Base-by-base conservation (phyloP, 176 grass and related monocot species). In the Neostapfia colusana region DNA sequence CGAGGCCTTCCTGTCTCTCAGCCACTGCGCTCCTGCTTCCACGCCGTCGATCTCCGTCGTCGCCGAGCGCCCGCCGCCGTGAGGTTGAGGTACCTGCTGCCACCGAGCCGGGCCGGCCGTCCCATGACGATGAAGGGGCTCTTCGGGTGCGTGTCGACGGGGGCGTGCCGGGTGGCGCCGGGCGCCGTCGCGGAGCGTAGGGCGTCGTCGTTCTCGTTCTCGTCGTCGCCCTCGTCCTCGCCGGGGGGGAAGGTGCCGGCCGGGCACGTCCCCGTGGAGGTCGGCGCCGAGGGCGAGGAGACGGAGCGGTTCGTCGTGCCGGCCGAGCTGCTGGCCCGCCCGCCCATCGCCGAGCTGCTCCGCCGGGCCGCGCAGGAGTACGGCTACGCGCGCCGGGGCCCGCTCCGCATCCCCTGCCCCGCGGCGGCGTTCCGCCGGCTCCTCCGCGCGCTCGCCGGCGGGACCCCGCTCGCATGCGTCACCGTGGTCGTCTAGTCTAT, bases 201-300 rank as follows among this genome's bases (percentile, higher is more conserved):
- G 3, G 31, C 25, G 24, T 25, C 4, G 48, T 20, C 17, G 24
- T 21, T 27, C 26, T 0, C 42, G 1, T 44, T n/a, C 15, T 4
- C 24, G 36, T 21, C 57, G 35, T 1, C 34, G 45, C 10, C 48
- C 25, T 0, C 51, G 7, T 54, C 20, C 16, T 3, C 31, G 36
- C 20, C 64, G 49, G 43, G 42, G 42, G 28, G 70, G 27, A 89
- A 89, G 78, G 84, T 89, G 44, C 86, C 91, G 25, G 89, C 86
- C 70, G 91, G 95, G 26, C 91, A 94, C 84, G 95, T 98, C 11
- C 95, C 95, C 2, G 85, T 98, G 34, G 85, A 77, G 82, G 95
- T 98, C 4, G 95, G 95, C 24, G 81, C 81, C 1, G 89, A 89
- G 44, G 92, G 89, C 31, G 95, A 98, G 84, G 87, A 87, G 82